Percentiles rank a stretch among this genome's conserved stretches.
These are phyloP conservation scores for Aureobasidium mangrovei DNA, from an alignment of 2,329 filamentous ascomycete species.

Conservation along the genomic window DNA sequence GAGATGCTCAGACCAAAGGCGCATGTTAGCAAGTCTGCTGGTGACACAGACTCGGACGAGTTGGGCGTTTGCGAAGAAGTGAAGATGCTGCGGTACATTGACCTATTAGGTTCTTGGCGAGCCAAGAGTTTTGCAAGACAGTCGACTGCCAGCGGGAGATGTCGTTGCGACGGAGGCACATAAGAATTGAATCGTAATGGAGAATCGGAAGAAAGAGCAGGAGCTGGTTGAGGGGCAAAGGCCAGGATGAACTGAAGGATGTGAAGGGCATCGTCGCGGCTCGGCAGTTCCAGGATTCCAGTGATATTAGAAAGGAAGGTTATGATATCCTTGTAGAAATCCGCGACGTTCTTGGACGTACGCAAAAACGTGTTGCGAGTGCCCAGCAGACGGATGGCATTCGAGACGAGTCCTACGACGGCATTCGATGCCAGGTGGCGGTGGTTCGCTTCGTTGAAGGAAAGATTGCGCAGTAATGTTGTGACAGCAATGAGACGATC, in stretches of 20 bases:
- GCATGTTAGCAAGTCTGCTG: constrained; percentile 74
- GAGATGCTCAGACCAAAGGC: constrained; percentile 82
- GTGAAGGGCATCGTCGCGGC: constrained; percentile 77
- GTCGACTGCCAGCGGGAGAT: constrained; percentile 83
- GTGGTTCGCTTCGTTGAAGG: constrained; percentile 75
- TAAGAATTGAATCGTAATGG: constrained; percentile 26
- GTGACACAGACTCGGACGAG: constrained; percentile 24
- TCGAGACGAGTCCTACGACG: constrained; percentile 75
- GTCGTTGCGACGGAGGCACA: constrained; percentile 65
- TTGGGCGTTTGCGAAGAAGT: constrained; percentile 43
- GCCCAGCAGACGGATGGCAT: constrained; percentile 75
- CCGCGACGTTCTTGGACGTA: constrained; percentile 73
- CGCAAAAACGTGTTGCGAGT: constrained; percentile 81
- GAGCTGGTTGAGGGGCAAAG: constrained; percentile 73
- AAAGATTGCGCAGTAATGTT: constrained; percentile 85
- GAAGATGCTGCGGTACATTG: constrained; percentile 76
- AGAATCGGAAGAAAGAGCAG: constrained; percentile 35
- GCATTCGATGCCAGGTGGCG: constrained; percentile 61
- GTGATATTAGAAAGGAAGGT: constrained; percentile 78
- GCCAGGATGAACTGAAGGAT: constrained; percentile 82
- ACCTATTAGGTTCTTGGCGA: constrained; percentile 84
- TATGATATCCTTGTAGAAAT: constrained; percentile 95
- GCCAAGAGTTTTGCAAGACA: constrained; percentile 85
- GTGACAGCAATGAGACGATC: constrained; percentile 85
- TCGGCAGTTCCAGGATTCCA: constrained; percentile 71